Conservation (phyloP, 805 yeast genomes). For the Candida cerambycidarum region DNA sequence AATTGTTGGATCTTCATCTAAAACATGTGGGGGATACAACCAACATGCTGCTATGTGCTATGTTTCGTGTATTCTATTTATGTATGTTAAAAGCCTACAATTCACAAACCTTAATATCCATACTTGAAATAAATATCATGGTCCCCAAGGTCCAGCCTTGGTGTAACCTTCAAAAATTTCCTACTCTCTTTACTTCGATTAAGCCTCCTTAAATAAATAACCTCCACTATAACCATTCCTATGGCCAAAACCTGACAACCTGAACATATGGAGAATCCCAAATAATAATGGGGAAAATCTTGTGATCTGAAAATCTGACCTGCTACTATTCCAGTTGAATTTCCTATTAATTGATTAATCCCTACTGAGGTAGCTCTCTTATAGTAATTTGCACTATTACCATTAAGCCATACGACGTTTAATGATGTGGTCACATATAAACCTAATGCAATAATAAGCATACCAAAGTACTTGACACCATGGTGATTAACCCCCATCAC, state of each 20-base stretch:
- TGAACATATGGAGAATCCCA: constrained; percentile 41
- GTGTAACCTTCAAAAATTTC: background rate
- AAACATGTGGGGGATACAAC: too few species aligned
- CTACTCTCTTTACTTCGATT: background rate
- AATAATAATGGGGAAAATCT: constrained; percentile 37
- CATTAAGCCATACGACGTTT: constrained; percentile 44
- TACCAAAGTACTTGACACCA: constrained; percentile 37
- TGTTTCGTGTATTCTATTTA: too few species aligned
- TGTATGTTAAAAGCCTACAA: too few species aligned
- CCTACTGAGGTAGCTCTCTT: constrained; percentile 39
- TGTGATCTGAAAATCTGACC: constrained; percentile 28
- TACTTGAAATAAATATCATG: background rate
- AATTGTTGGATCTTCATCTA: too few species aligned
- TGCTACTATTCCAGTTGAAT: constrained; percentile 38
- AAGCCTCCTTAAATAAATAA: background rate
- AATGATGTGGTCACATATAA: constrained; percentile 39
- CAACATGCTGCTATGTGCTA: too few species aligned
- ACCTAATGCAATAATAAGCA: constrained; percentile 34
- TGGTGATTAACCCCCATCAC: constrained; percentile 25
- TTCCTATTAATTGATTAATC: constrained; percentile 28
- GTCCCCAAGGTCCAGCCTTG: background rate
- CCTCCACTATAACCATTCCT: constrained; percentile 11
- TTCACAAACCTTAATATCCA: background rate
- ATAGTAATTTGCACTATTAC: constrained; percentile 42
- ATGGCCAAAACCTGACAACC: constrained; percentile 37